These are phyloP conservation scores for Alternaria longipes DNA, from an alignment of 2,329 filamentous ascomycete genomes.

Conservation along the genomic window DNA sequence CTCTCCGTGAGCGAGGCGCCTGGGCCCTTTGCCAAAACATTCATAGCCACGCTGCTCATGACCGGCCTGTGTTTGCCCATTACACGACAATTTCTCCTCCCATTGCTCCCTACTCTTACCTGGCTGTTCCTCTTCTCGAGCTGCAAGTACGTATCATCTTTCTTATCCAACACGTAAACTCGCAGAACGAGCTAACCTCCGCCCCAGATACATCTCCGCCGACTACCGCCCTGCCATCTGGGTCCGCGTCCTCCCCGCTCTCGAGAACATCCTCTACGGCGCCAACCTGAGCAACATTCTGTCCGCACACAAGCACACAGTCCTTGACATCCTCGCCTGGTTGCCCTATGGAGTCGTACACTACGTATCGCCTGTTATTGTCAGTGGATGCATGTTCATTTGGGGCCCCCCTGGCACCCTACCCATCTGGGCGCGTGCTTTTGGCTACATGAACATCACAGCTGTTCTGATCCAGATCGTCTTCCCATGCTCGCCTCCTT, in stretches of 20 bases:
- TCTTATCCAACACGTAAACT: neutral
- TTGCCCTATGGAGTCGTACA: conserved; percentile 91
- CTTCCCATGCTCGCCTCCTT: conserved; percentile 93
- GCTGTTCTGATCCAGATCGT: conserved; percentile 88
- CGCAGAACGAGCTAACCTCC: conserved; percentile 26
- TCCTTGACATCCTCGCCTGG: conserved; percentile 90
- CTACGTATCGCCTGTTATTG: conserved; percentile 84
- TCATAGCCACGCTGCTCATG: conserved; percentile 72
- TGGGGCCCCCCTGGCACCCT: conserved; percentile 87
- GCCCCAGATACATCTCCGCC: conserved; percentile 80
- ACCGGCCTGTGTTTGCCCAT: conserved; percentile 80
- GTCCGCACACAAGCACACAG: conserved; percentile 83
- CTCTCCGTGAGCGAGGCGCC: conserved; percentile 81
- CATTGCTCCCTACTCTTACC: conserved; percentile 82
- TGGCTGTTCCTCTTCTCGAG: conserved; percentile 94
- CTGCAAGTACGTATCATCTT: conserved; percentile 75
- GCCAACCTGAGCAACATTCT: conserved; percentile 96
- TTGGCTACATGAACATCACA: conserved; percentile 90
- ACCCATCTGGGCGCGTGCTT: conserved; percentile 83
- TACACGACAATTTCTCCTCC: conserved; percentile 90
- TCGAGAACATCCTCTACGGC: conserved; percentile 96
- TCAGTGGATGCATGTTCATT: conserved; percentile 81
- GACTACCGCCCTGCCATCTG: conserved; percentile 93
- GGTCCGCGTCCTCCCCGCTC: conserved; percentile 91
- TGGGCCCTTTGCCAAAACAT: conserved; percentile 80